Base-by-base conservation (phyloP, 345 rosid species). In the Rhizophora apiculata region DNA sequence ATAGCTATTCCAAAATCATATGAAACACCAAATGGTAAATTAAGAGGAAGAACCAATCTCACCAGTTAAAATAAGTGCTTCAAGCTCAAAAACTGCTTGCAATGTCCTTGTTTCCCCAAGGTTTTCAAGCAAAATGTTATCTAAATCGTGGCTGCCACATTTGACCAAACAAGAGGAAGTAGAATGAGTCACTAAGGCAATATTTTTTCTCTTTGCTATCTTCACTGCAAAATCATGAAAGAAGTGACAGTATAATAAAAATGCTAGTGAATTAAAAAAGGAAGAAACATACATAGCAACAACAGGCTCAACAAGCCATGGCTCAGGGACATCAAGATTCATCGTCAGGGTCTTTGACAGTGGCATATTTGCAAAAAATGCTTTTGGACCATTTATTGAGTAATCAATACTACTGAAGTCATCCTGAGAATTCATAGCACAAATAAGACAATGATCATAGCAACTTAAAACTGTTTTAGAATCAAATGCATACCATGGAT, bases 271-370 rank as follows among this genome's bases (percentile, higher is more conserved):
- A 58, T 64, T 55, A 22, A 72, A 27, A 31, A 34, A 52, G n/a
- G 36, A 62, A 68, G 80, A 63, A 80, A 62, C 92, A 80, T 92
- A 96, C 99, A 96, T 85, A 73, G 99, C 98, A 82, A 92, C 67
- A 60, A 96, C 89, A 65, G 98, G 96, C 85, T 96, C 98, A 71
- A 90, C 88, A 80, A 96, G 99, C 99, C 99, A 96, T 57, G 99
- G 97, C 78, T 96, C 99, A 54, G 99, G 99, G 76, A 96, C 99
- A 79, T 96, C 99, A 68, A 96, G 94, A 83, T 96, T 96, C 99
- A 96, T 90, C 75, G 99, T 96, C 73, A 96, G 99, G 21, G 98
- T 96, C 78, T 96, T 96, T 52, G 99, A 90, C 73, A 92, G 75
- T 58, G 98, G 99, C 99, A 96, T 96, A 76, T 92, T 96, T 26